Conservation (phyloP, 1,284 basidiomycete genomes). For the Boletus albobrunnescens region DNA sequence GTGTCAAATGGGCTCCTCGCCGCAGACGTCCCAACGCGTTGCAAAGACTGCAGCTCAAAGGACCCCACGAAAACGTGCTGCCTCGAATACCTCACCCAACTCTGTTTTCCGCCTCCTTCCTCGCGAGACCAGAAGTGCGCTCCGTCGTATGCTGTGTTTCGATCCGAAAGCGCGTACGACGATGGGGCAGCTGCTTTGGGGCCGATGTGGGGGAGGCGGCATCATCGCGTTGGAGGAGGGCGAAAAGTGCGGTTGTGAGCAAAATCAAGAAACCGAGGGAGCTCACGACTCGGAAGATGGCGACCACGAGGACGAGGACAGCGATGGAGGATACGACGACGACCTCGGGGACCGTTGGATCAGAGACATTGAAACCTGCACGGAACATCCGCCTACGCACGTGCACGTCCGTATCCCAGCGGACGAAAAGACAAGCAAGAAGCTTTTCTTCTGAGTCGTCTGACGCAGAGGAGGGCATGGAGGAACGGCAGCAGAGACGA, state of each 20-base stretch:
- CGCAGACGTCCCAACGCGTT: slow-evolving; percentile 1
- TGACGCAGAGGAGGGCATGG: background rate
- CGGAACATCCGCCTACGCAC: slow-evolving; percentile 50
- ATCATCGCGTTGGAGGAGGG: slow-evolving; percentile 47
- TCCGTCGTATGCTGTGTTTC: slow-evolving; percentile 92
- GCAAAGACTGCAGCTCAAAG: slow-evolving; percentile 16
- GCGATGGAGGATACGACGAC: slow-evolving; percentile 66
- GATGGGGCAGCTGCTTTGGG: slow-evolving; percentile 87
- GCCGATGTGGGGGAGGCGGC: slow-evolving; percentile 68
- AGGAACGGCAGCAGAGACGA: background rate
- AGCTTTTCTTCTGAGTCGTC: slow-evolving; percentile 57
- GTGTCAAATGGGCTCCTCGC: slow-evolving; percentile 3
- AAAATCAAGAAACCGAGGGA: slow-evolving; percentile 40
- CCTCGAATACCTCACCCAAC: slow-evolving; percentile 80
- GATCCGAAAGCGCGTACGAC: slow-evolving; percentile 90
- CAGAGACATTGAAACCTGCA: slow-evolving; percentile 70
- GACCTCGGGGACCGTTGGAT: slow-evolving; percentile 79
- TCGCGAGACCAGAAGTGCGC: slow-evolving; percentile 82
- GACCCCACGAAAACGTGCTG: slow-evolving; percentile 51
- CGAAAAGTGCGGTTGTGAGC: slow-evolving; percentile 54
- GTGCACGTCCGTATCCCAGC: slow-evolving; percentile 65
- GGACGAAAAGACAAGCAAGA: slow-evolving; percentile 70
- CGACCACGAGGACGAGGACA: slow-evolving; percentile 22
- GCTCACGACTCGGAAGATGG: slow-evolving; percentile 10
- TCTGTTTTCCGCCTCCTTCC: slow-evolving; percentile 97